Evolutionary conservation across 352 stramenopile genomes (phyloP).

Genomic region (Phytopythium kandeliae): DNA sequence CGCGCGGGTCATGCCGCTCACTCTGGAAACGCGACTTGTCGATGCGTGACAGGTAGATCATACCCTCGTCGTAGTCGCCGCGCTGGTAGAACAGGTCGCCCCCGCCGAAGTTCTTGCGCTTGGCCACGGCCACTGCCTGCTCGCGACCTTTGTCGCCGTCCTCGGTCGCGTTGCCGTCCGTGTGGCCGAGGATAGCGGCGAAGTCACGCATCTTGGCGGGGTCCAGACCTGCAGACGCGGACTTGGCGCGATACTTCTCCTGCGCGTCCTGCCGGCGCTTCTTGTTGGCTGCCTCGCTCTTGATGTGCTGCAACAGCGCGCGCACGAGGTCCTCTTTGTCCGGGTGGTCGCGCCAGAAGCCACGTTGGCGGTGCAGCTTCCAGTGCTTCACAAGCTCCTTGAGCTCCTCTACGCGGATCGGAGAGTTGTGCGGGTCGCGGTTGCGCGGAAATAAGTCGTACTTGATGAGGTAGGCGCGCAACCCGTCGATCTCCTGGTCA

Average conservation of each 20-base stretch:
- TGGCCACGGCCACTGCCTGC: slow-evolving; percentile 19
- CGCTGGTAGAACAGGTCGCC: slow-evolving; percentile 83
- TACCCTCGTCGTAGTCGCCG: slow-evolving; percentile 79
- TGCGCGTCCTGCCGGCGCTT: slow-evolving; percentile 74
- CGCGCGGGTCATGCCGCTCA: slow-evolving; percentile 48
- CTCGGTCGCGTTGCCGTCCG: slow-evolving; percentile 1
- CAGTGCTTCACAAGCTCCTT: slow-evolving; percentile 91
- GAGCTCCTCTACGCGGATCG: slow-evolving; percentile 84
- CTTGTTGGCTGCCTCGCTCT: slow-evolving; percentile 74
- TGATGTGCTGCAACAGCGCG: slow-evolving; percentile 81
- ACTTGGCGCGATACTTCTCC: slow-evolving; percentile 64
- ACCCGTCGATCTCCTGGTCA: slow-evolving; percentile 80
- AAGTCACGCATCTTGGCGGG: slow-evolving; percentile 48
- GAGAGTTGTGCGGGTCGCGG: slow-evolving; percentile 79
- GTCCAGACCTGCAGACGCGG: slow-evolving; percentile 12
- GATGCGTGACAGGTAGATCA: slow-evolving; percentile 84
- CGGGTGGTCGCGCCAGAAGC: slow-evolving; percentile 88
- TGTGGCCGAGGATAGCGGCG: slow-evolving; percentile 41
- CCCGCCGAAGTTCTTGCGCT: slow-evolving; percentile 35
- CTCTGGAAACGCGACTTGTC: slow-evolving; percentile 58
- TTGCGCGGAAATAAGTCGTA: slow-evolving; percentile 85
- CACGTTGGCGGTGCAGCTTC: slow-evolving; percentile 86
- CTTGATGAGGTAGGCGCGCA: slow-evolving; percentile 83
- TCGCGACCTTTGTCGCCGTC: slow-evolving; percentile 15
- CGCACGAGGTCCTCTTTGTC: slow-evolving; percentile 88